A percentile compares a stretch with the other conserved stretches of the same genome.
These are phyloP conservation scores for Cystobasidium pallidum DNA, from an alignment of 1,284 basidiomycete species.

Conservation along the genomic window DNA sequence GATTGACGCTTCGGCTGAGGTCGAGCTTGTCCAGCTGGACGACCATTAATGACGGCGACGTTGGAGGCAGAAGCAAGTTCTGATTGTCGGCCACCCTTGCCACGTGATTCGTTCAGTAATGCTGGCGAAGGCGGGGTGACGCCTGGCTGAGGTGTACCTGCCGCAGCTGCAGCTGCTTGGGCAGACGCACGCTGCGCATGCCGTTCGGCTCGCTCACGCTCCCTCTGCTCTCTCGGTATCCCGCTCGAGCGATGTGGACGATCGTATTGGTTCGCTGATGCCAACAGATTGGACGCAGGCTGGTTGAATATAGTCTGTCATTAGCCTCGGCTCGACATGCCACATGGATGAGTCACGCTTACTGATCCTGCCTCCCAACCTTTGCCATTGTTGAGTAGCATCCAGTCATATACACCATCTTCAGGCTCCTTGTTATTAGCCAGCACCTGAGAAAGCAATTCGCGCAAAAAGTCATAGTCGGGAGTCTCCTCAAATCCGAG, in stretches of 20 bases:
- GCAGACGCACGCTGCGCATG: conserved; percentile 57
- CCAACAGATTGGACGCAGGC: conserved; percentile 50
- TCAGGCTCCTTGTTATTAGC: conserved; percentile 85
- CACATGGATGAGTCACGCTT: conserved; percentile 53
- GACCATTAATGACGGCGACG: conserved; percentile 37
- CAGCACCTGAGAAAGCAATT: conserved; percentile 86
- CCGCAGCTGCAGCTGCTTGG: conserved; percentile 52
- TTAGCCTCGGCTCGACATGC: conserved; percentile 47
- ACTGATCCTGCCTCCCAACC: conserved; percentile 90
- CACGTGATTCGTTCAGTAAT: conserved; percentile 66
- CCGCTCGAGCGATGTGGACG: conserved; percentile 55
- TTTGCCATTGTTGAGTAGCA: conserved; percentile 82
- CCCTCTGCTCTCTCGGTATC: conserved; percentile 55
- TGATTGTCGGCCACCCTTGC: conserved; percentile 63
- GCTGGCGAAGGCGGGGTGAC: conserved; percentile 69
- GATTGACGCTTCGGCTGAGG: conserved; percentile 38
- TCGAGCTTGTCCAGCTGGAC: conserved; percentile 17
- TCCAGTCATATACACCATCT: conserved; percentile 89
- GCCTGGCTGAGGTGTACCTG: conserved; percentile 24
- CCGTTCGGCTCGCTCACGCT: conserved; percentile 58
- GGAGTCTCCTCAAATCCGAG: conserved; percentile 85
- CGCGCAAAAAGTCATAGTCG: conserved; percentile 92
- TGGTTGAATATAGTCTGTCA: conserved; percentile 18
- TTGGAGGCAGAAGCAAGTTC: conserved; percentile 65
- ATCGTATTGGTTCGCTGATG: conserved; percentile 54